Evolutionary conservation across 306 rosid genomes (phyloP).

Genomic region (Canavalia ensiformis): DNA sequence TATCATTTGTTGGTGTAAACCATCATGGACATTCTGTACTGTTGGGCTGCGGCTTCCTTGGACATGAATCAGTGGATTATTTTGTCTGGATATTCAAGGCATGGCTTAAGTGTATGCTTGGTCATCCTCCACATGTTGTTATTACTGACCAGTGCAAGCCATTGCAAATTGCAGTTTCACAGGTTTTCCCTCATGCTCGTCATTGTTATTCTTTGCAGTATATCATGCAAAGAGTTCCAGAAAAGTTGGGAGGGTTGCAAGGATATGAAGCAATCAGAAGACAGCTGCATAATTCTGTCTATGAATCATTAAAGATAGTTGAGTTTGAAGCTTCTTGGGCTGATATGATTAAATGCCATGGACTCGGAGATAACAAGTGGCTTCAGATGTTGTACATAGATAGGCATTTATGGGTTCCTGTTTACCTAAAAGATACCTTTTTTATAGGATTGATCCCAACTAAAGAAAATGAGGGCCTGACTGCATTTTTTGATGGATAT

Average conservation of each 20-base stretch:
- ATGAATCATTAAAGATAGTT: slow-evolving; percentile 67
- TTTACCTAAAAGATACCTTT: slow-evolving; percentile 72
- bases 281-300: slow-evolving; percentile 63
- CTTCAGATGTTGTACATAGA: slow-evolving; percentile 68
- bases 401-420: slow-evolving; percentile 73
- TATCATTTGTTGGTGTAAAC: slow-evolving; percentile 74
- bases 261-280: slow-evolving; percentile 71
- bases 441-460: slow-evolving; percentile 75
- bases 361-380: slow-evolving; percentile 73
- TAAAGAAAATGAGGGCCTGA: slow-evolving; percentile 55
- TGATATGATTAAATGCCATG: slow-evolving; percentile 63
- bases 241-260: slow-evolving; percentile 84
- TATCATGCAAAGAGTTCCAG: slow-evolving; percentile 75
- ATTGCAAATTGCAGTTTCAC: slow-evolving; percentile 68
- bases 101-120: slow-evolving; percentile 81
- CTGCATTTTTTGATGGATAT: slow-evolving; percentile 76
- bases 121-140: slow-evolving; percentile 62
- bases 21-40: slow-evolving; percentile 77
- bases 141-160: slow-evolving; percentile 74
- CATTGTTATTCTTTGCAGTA: slow-evolving; percentile 76
- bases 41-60: slow-evolving; percentile 83
- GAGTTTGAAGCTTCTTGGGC: slow-evolving; percentile 82
- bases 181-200: slow-evolving; percentile 70
- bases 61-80: slow-evolving; percentile 68
- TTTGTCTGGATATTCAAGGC: slow-evolving; percentile 75